phyloP scores from a whole-genome alignment of 371 early-diverging fungal species.

The Coemansia sp. region DNA sequence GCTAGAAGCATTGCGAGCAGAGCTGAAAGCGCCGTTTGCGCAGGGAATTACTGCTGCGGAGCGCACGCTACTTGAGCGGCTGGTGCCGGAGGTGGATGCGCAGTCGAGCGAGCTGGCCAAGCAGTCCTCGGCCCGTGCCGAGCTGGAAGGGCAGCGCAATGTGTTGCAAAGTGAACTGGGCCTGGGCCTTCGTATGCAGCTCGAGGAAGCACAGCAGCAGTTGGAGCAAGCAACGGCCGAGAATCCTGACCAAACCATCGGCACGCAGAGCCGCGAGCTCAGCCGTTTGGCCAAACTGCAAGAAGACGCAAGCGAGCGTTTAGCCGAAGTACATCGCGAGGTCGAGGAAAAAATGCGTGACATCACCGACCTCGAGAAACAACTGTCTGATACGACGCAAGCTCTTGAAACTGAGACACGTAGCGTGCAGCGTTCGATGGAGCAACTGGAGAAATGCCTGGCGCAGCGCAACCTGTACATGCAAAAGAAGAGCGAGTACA shows the following conservation, averaged over 20 bases:
- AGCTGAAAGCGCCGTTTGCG: constrained; percentile 59
- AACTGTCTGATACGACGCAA: constrained; percentile 38
- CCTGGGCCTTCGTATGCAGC: constrained; percentile 33
- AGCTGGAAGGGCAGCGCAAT: constrained; percentile 60
- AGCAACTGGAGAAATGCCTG: constrained; percentile 59
- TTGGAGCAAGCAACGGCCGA: constrained; percentile 31
- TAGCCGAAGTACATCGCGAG: constrained; percentile 37
- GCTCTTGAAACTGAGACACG: constrained; percentile 28
- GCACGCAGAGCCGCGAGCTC: constrained; percentile 37
- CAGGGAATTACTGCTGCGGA: constrained; percentile 61
- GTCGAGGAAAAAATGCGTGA: constrained; percentile 49
- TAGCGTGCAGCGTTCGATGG: constrained; percentile 34
- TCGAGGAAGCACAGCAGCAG: constrained; percentile 41
- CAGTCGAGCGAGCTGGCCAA: constrained; percentile 54
- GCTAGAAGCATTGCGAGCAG: constrained; percentile 57
- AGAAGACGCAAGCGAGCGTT: constrained; percentile 29
- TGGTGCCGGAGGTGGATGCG: constrained; percentile 58
- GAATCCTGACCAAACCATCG: constrained; percentile 36
- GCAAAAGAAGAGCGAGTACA: constrained; percentile 85
- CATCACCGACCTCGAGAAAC: constrained; percentile 42
- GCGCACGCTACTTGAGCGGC: constrained; percentile 54
- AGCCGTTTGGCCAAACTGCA: constrained; percentile 21
- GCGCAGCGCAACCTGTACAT: constrained; percentile 71
- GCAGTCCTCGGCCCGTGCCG: constrained; percentile 51
- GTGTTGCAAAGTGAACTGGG: constrained; percentile 68